These are phyloP conservation scores for Nothopassalora personata DNA, from an alignment of 2,329 filamentous ascomycete genomes.

Conservation along the genomic window DNA sequence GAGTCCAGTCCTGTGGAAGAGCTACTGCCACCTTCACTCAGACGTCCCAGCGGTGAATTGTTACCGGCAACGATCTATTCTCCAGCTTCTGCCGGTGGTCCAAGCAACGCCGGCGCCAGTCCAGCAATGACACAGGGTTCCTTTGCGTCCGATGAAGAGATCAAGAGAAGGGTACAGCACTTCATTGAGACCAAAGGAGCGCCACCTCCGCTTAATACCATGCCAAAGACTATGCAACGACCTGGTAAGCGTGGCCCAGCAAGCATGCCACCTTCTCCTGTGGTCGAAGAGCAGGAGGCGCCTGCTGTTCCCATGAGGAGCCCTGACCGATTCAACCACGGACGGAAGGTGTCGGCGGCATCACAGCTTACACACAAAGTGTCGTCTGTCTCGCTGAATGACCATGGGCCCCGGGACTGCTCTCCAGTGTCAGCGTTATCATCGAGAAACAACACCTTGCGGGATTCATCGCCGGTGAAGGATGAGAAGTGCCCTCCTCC, in stretches of 20 bases:
- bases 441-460: slow-evolving; percentile 5
- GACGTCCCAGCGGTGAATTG: slow-evolving; percentile 15
- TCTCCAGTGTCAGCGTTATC: slow-evolving; percentile 14
- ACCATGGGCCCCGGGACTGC: slow-evolving; percentile 8
- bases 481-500: neutral
- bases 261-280: slow-evolving; percentile 16
- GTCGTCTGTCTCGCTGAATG: slow-evolving; percentile 13
- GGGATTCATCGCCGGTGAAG: neutral
- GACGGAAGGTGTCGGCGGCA: slow-evolving; percentile 6
- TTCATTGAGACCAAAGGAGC: slow-evolving; percentile 23
- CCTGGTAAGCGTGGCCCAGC: slow-evolving; percentile 6
- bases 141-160: slow-evolving; percentile 4
- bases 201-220: slow-evolving; percentile 17
- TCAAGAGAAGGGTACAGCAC: slow-evolving; percentile 14
- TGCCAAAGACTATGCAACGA: slow-evolving; percentile 16
- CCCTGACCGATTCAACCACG: slow-evolving; percentile 14
- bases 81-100: slow-evolving; percentile 5
- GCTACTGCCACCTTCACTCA: neutral
- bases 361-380: slow-evolving; percentile 10
- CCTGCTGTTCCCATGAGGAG: slow-evolving; percentile 17
- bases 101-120: slow-evolving; percentile 3
- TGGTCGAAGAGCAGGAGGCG: slow-evolving; percentile 14
- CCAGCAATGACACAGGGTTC: slow-evolving; percentile 2
- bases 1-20: neutral
- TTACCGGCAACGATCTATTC: slow-evolving; percentile 18